Conservation (phyloP, 176 grass and related monocot genomes). For the Tillandsia leiboldiana region DNA sequence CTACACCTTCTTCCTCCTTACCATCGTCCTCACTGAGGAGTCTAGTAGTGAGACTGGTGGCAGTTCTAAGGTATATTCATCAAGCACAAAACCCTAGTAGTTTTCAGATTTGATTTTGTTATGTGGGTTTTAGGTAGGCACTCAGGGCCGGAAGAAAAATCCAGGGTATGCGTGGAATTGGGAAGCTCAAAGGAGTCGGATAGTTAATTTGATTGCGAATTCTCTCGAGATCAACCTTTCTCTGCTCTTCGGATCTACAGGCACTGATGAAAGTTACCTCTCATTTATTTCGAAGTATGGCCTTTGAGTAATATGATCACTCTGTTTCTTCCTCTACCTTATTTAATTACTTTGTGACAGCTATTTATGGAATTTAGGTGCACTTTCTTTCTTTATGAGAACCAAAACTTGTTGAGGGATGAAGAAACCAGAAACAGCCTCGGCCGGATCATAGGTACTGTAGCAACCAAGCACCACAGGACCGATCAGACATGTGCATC, state of each 20-base stretch:
- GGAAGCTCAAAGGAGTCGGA: conserved; percentile 80
- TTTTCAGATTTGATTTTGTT: conserved; percentile 6
- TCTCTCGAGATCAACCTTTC: conserved; percentile 87
- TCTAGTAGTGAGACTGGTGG: conserved; percentile 21
- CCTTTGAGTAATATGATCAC: conserved; percentile 13
- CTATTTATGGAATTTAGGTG: conserved; percentile 27
- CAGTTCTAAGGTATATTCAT: conserved; percentile 38
- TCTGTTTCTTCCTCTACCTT: conserved; percentile 10
- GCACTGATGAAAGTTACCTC: conserved; percentile 75
- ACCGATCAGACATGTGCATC: conserved; percentile 82
- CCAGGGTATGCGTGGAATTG: conserved; percentile 76
- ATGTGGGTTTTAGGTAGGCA: conserved; percentile 35
- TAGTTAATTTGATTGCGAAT: conserved; percentile 77
- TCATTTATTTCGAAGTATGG: conserved; percentile 89
- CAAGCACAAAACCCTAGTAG: background rate
- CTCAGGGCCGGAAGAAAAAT: conserved; percentile 72
- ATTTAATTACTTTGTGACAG: conserved; percentile 9
- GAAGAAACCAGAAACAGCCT: conserved; percentile 64
- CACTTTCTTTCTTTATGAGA: conserved; percentile 63
- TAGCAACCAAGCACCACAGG: conserved; percentile 66
- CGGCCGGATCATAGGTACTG: conserved; percentile 59
- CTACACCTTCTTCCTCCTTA: conserved; percentile 85
- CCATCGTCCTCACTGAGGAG: conserved; percentile 45
- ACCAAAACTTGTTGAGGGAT: conserved; percentile 60
- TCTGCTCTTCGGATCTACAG: conserved; percentile 66